Evolutionary conservation across 805 yeast species (phyloP), one percentile per base, ranked within the genome.

Genomic region (Kodamaea leandrae): DNA sequence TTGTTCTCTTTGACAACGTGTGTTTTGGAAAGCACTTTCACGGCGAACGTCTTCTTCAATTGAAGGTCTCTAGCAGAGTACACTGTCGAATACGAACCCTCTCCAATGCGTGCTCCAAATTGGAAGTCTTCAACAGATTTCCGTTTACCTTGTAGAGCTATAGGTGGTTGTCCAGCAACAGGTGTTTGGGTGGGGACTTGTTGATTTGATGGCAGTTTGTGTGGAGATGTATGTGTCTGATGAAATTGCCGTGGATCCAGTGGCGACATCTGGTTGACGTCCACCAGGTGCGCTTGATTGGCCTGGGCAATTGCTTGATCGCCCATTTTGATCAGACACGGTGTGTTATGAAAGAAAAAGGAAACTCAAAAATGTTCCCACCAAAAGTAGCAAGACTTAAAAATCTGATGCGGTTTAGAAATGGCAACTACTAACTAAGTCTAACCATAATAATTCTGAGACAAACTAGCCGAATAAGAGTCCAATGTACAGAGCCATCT

Each of bases 1-100:
- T 93, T 93, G 58, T 85, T 86, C 63, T 93, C 99, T 59, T 87
- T 82, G 47, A 93, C 95, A 34, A 93, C 93, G 61, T 93, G 98
- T 32, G 84, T 77, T 61, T 93, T 93, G 32, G 93, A 88, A 13
- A 95, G 78, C 2, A 93, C 85, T 63, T 93, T 93, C 51, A 93
- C 82, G 17, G 99, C 99, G 57, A 81, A 93, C 6, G 88, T 81
- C 44, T 82, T 76, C 56, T 80, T 73, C 34, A 86, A 83, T 52
- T 80, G 82, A 17, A 79, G 58, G 46, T 91, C 96, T 4, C 84
- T 69, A 0, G 96, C 99, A 43, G 86, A 84, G 53, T 79, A 86
- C 7, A 91, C 99, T 4, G 95, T 87, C 8, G 98, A 90, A 58
- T 91, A 93, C 6, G 97, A 88, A 1, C 99, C 99, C 58, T 88